Conservation (phyloP, 345 rosid species). For the Arabidopsis thaliana region DNA sequence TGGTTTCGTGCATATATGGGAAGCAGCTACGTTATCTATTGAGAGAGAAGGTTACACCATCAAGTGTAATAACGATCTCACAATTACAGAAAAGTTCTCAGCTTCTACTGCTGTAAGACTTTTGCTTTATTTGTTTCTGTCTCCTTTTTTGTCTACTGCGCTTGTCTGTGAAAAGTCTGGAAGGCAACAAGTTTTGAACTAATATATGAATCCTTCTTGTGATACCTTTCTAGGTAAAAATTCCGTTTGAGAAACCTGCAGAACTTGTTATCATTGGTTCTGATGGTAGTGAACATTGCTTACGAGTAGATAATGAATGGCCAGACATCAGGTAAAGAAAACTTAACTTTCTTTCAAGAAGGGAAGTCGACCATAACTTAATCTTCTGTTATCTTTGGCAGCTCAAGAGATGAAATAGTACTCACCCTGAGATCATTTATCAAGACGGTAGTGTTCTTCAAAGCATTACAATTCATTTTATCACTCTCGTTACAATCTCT, state of each 20-base stretch:
- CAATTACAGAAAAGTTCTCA: conserved; percentile 74
- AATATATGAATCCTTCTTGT: conserved; percentile 21
- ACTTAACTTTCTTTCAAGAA: conserved; percentile 15
- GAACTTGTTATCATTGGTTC: conserved; percentile 63
- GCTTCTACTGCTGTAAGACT: conserved; percentile 64
- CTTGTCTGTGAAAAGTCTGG: background rate
- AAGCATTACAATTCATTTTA: background rate
- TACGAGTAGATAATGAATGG: conserved; percentile 61
- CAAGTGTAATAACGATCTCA: conserved; percentile 59
- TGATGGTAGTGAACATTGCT: conserved; percentile 52
- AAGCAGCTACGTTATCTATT: conserved; percentile 77
- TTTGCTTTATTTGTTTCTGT: conserved; percentile 34
- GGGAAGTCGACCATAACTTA: conserved; percentile 5
- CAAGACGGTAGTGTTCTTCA: conserved; percentile 32
- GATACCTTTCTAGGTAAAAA: conserved; percentile 58
- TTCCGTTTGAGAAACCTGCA: conserved; percentile 68
- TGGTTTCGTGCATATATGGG: conserved; percentile 76
- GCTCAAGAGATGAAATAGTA: conserved; percentile 85
- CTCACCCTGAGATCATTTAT: conserved; percentile 72
- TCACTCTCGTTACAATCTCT: conserved; percentile 4
- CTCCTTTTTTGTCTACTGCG: background rate
- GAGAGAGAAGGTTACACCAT: conserved; percentile 84
- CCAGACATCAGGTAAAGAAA: conserved; percentile 67
- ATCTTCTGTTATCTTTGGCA: conserved; percentile 52
- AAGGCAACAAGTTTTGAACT: conserved; percentile 17